Evolutionary conservation across 2,329 filamentous ascomycete genomes (phyloP), one percentile per base, ranked within the genome.

Genomic region (Penicillium palitans): DNA sequence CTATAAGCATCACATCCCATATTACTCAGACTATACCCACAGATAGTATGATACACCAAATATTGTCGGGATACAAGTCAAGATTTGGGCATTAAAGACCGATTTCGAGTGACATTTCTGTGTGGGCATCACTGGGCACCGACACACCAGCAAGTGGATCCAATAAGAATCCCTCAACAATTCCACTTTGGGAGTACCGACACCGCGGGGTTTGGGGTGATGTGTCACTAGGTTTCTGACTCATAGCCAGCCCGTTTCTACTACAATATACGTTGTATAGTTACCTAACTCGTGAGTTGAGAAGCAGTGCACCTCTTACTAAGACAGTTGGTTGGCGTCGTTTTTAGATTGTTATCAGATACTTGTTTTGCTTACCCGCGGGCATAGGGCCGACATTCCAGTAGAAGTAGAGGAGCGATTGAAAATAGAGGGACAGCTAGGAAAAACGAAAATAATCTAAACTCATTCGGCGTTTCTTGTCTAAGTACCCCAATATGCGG

Each of bases 131-230:
- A 52, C 47, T 39, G 47, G 54, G 40, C 40, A 52, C 12, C 24
- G 45, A 56, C n/a, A 48, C 31, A 35, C 46, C 15, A 13, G 12
- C 13, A n/a, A 39, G 40, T 56, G 47, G 54, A 52, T 19, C 54
- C 39, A 50, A 51, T 49, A 25, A 21, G 19, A n/a, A 42, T 42
- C 19, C 19, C 19, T 35, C 15, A 24, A 15, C 40, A 53, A 31
- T 39, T 35, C 54, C 47, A 39, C 54, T 45, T 21, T 17, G 13
- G 35, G 24, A 41, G 21, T 24, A 46, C 41, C 54, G 24, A 27
- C 47, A 46, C 25, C 40, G 54, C 46, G 39, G 53, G 53, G 54
- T 45, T 39, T 17, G 10, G 17, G n/a, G 19, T 44, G 46, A 56
- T 56, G 31, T 45, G 31, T 44, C 40, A 52, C 12, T 37, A 19